Conservation (phyloP, 371 early-diverging fungal genomes). For the Smittium mucronatum region DNA sequence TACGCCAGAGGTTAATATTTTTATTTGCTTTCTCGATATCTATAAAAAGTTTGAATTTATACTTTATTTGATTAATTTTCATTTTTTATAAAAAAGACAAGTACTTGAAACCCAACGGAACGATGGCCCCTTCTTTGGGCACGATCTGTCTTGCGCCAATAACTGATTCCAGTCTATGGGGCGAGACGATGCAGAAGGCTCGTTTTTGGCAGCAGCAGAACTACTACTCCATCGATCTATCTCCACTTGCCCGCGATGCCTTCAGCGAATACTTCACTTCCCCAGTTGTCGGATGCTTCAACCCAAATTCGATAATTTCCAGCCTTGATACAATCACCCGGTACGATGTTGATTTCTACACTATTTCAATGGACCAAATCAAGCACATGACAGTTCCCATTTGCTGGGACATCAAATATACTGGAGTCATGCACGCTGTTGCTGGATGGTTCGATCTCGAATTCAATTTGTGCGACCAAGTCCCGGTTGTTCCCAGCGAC, state of each 20-base stretch:
- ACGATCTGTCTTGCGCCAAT: slow-evolving; percentile 80
- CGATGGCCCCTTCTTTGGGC: slow-evolving; percentile 79
- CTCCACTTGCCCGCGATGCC: slow-evolving; percentile 51
- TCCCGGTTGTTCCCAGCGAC: not conserved
- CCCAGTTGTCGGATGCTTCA: slow-evolving; percentile 90
- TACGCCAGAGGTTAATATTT: slow-evolving; percentile 28
- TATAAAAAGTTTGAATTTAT: too few relatives aligned
- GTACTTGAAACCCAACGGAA: slow-evolving; percentile 84
- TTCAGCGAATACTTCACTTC: slow-evolving; percentile 36
- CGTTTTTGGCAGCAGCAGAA: slow-evolving; percentile 73
- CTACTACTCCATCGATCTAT: slow-evolving; percentile 90
- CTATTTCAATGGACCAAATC: slow-evolving; percentile 57
- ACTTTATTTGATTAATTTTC: too few relatives aligned
- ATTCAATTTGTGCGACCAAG: slow-evolving; percentile 37
- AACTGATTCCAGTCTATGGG: slow-evolving; percentile 69
- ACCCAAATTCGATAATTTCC: slow-evolving; percentile 59
- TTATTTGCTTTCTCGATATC: not conserved
- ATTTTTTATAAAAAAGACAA: slow-evolving; percentile 49
- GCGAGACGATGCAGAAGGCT: slow-evolving; percentile 84
- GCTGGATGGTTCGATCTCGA: slow-evolving; percentile 95
- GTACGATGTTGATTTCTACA: slow-evolving; percentile 65
- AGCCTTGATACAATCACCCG: slow-evolving; percentile 32
- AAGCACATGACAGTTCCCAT: slow-evolving; percentile 77
- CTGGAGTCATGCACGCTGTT: slow-evolving; percentile 86
- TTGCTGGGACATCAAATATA: slow-evolving; percentile 64